Base-by-base conservation (phyloP, 352 stramenopile genomes). In the Peronospora destructor region DNA sequence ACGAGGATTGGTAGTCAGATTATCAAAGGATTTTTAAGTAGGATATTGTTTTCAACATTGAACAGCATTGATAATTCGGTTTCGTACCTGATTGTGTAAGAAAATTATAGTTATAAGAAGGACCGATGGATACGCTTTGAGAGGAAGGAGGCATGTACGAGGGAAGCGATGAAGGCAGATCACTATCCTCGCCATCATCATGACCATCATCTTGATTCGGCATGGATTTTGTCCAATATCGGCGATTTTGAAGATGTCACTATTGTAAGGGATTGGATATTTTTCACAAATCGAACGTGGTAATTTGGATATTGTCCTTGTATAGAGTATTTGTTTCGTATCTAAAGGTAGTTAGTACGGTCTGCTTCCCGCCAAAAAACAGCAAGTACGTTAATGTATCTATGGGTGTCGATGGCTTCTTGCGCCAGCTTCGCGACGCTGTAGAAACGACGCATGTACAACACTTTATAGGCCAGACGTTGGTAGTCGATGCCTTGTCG, bases 401-500 rank as follows among this genome's bases (percentile, higher is more conserved):
- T 49, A 66, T 90, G 79, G 76, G 79, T 19, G 63, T 90, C 59
- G 73, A 85, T 17, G 76, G 79, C 3, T 70, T 90, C 34, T 58
- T 87, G 34, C 71, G 74, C 3, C 53, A 74, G 53, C 61, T 90
- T 23, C 71, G 74, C 26, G 79, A 85, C 6, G 68, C 57, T 4
- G 61, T 84, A 12, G 53, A 84, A 32, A 60, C 65, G 48, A 70
- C 71, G 16, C 74, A 87, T 43, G 44, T 87, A 61, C 59, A 61
- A 13, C 41, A 64, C 7, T 87, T 84, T 49, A 53, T 45, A 2
- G 76, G 64, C 12, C 64, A 87, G 46, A 81, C 62, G 9, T 52
- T 90, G 37, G 76, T 78, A 2, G 75, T 87, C 2, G 79, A 90
- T 34, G 79, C 76, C 6, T 71, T 88, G 46, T 87, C 79, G 4